These are phyloP conservation scores for Cladophialophora immunda DNA, from an alignment of 2,329 filamentous ascomycete species.

Conservation along the genomic window DNA sequence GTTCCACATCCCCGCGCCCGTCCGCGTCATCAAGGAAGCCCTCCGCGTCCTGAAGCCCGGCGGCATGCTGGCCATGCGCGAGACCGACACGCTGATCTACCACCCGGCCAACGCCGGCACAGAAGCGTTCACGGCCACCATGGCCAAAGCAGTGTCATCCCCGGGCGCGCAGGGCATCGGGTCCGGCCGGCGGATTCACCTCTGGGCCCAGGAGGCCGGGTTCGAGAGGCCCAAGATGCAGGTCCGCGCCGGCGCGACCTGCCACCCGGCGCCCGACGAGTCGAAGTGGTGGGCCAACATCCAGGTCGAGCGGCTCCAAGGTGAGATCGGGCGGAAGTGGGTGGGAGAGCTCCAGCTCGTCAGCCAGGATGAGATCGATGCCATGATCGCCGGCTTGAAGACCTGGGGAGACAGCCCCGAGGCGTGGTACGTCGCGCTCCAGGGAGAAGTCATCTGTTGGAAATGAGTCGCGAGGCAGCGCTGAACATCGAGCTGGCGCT, in stretches of 20 bases:
- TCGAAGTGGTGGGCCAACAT: slow-evolving; percentile 31
- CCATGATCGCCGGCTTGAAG: slow-evolving; percentile 16
- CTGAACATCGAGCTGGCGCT: neutral
- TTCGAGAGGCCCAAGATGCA: slow-evolving; percentile 36
- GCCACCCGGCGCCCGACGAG: slow-evolving; percentile 25
- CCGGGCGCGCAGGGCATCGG: slow-evolving; percentile 42
- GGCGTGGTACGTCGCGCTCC: slow-evolving; percentile 28
- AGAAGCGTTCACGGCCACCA: slow-evolving; percentile 36
- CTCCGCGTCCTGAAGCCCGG: slow-evolving; percentile 61
- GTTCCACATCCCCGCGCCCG: slow-evolving; percentile 61
- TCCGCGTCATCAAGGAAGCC: slow-evolving; percentile 61
- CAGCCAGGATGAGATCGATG: slow-evolving; percentile 20
- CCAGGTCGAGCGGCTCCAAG: slow-evolving; percentile 24
- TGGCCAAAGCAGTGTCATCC: slow-evolving; percentile 37
- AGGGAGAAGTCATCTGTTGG: slow-evolving; percentile 32
- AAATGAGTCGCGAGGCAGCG: slow-evolving; percentile 14
- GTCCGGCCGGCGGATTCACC: slow-evolving; percentile 38
- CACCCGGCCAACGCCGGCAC: slow-evolving; percentile 40
- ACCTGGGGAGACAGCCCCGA: slow-evolving; percentile 25
- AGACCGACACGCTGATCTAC: slow-evolving; percentile 44
- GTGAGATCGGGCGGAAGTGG: slow-evolving; percentile 28
- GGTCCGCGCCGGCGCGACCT: slow-evolving; percentile 26
- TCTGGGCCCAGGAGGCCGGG: slow-evolving; percentile 40
- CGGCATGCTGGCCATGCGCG: slow-evolving; percentile 60
- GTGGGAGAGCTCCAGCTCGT: slow-evolving; percentile 19